Percentiles rank a stretch among this genome's conserved stretches.
Evolutionary conservation across 2,329 filamentous ascomycete species (phyloP).

Genomic region (Dryadomyces quercus-mongolicae): DNA sequence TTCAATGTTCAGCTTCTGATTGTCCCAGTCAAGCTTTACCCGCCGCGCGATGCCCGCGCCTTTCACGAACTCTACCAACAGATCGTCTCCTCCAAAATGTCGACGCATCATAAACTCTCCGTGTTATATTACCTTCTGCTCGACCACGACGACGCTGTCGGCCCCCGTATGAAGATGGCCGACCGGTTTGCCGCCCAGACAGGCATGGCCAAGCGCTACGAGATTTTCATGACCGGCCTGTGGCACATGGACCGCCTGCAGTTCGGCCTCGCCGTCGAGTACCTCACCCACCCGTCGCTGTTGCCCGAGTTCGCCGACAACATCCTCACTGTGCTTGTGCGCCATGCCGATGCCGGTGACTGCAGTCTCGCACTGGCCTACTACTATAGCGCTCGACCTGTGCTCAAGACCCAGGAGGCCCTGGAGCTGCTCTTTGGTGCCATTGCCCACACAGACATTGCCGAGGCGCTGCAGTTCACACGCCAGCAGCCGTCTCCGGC

Average conservation of each 20-base stretch:
- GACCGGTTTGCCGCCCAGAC: constrained; percentile 47
- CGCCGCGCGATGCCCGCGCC: constrained; percentile 56
- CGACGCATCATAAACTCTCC: constrained; percentile 68
- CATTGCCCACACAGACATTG: constrained; percentile 53
- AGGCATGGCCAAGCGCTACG: constrained; percentile 63
- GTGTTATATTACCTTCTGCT: constrained; percentile 75
- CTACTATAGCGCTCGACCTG: constrained; percentile 63
- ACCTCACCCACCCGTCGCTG: constrained; percentile 67
- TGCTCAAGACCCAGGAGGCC: constrained; percentile 50
- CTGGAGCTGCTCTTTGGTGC: constrained; percentile 58
- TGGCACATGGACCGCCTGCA: constrained; percentile 68
- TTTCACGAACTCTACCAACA: constrained; percentile 59
- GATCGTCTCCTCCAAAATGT: constrained; percentile 51
- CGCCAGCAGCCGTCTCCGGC: constrained; percentile 50
- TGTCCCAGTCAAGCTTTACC: constrained; percentile 49
- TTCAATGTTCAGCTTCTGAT: neutral
- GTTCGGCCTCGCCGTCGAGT: constrained; percentile 58
- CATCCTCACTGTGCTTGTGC: constrained; percentile 58
- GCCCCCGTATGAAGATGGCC: constrained; percentile 33
- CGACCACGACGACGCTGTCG: constrained; percentile 50
- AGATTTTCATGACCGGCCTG: constrained; percentile 68
- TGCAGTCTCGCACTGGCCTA: constrained; percentile 61
- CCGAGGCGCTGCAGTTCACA: constrained; percentile 63
- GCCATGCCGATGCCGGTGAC: constrained; percentile 45
- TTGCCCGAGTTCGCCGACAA: constrained; percentile 75